Conservation (phyloP, 768 basidiomycete genomes). For the Serendipita sp. region DNA sequence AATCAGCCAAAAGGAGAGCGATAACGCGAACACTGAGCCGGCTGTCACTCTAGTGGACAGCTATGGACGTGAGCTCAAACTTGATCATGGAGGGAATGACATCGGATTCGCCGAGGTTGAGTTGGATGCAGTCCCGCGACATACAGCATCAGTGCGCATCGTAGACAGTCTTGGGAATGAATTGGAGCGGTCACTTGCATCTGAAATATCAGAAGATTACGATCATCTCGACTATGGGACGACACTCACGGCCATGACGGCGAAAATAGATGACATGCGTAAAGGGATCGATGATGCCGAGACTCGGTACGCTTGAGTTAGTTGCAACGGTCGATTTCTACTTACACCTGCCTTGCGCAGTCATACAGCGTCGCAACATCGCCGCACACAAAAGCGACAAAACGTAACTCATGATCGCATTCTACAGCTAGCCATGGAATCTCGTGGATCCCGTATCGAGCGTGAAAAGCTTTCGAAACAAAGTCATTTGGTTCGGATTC, state of each 20-base stretch:
- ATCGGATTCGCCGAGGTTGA: neutral
- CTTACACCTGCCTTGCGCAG: neutral
- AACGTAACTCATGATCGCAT: neutral
- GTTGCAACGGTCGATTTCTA: too few species aligned
- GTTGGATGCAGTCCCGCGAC: neutral
- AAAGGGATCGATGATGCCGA: neutral
- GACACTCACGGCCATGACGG: neutral
- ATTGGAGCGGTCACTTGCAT: neutral
- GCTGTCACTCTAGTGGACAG: slow-evolving; percentile 1
- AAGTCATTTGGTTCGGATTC: neutral
- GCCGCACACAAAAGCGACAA: neutral
- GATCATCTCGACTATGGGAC: neutral
- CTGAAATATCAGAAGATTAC: neutral
- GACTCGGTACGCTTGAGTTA: too few species aligned
- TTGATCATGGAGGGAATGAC: neutral
- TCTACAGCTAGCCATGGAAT: neutral
- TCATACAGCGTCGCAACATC: neutral
- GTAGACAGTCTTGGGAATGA: slow-evolving; percentile 6
- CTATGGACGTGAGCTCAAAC: neutral
- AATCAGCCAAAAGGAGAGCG: neutral
- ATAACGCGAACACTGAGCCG: neutral
- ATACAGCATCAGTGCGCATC: neutral
- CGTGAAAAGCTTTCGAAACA: neutral
- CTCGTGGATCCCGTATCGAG: neutral
- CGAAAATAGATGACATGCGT: neutral